Base-by-base conservation (phyloP, 176 grass and related monocot genomes). In the Echinochloa phyllopogon region DNA sequence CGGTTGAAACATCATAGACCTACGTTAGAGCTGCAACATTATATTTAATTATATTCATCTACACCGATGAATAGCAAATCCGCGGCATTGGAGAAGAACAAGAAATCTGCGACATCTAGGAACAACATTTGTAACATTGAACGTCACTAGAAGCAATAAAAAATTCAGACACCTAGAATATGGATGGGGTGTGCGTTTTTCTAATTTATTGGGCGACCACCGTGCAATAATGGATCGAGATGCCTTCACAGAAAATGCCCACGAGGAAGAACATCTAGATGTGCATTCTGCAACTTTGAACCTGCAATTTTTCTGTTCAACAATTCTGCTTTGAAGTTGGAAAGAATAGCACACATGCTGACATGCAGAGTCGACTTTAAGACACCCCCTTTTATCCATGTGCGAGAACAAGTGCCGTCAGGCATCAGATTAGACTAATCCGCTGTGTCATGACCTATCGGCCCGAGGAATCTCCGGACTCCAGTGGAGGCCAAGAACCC, bases 361-460 rank as follows among this genome's bases (percentile, higher is more conserved):
- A 76, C 71, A 81, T 81, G 59, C 49, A 67, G 59, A 74, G 47
- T 20, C 53, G 80, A 74, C 85, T 87, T 58, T 81, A 29, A 39
- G 65, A 45, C 78, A 38, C 10, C 44, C 1, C 62, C 3, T 65
- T 69, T 79, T 75, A 48, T 39, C 78, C 77, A 37, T 44, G 33
- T 68, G 16, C 67, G 36, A 53, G 20, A 55, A 81, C 43, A 36
- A 76, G 50, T 60, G 57, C 36, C 21, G 14, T 75, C n/a, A 16
- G 66, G 67, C 67, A 72, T 48, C 74, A 58, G 60, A 27, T 48
- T 81, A 80, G 61, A 27, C 82, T 81, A 85, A 75, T 85, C 82
- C 12, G 6, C 36, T 39, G 57, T 14, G 42, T 40, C 39, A 55
- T 58, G 59, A 27, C 36, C 12, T 11, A 69, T 55, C 52, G 49